A percentile compares a stretch with the other conserved stretches of the same genome.
phyloP scores from a whole-genome alignment of 2,329 filamentous ascomycete genomes.

The Simplicillium sp. region DNA sequence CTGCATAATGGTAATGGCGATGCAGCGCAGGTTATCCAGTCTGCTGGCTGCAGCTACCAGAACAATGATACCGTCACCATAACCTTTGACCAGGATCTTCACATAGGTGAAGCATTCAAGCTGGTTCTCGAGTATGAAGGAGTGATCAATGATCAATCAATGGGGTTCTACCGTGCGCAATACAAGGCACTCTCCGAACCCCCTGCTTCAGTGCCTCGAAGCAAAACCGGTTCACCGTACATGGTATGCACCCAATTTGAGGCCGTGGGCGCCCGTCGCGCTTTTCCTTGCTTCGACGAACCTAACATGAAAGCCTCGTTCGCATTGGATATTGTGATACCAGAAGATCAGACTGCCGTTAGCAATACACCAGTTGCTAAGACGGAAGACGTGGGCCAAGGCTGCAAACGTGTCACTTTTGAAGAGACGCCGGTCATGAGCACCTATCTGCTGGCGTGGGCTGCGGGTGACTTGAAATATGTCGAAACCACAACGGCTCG shows the following conservation, averaged over 20 bases:
- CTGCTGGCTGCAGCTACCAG: constrained; percentile 63
- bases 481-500: constrained; percentile 89
- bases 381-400: constrained; percentile 58
- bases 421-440: constrained; percentile 91
- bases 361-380: constrained; percentile 95
- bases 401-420: constrained; percentile 81
- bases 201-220: constrained; percentile 66
- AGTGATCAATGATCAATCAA: constrained; percentile 86
- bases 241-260: constrained; percentile 98
- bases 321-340: constrained; percentile 80
- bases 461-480: constrained; percentile 87
- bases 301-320: constrained; percentile 88
- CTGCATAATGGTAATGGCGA: background rate
- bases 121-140: constrained; percentile 67
- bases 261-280: constrained; percentile 82
- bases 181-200: constrained; percentile 73
- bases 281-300: constrained; percentile 96
- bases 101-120: constrained; percentile 65
- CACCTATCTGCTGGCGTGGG: constrained; percentile 88
- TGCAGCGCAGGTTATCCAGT: constrained; percentile 36
- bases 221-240: constrained; percentile 64
- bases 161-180: constrained; percentile 91
- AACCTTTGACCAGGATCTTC: constrained; percentile 66
- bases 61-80: constrained; percentile 38
- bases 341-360: constrained; percentile 81